Evolutionary conservation across 1,284 basidiomycete genomes (phyloP).

Genomic region (Ceratobasidium sp.): DNA sequence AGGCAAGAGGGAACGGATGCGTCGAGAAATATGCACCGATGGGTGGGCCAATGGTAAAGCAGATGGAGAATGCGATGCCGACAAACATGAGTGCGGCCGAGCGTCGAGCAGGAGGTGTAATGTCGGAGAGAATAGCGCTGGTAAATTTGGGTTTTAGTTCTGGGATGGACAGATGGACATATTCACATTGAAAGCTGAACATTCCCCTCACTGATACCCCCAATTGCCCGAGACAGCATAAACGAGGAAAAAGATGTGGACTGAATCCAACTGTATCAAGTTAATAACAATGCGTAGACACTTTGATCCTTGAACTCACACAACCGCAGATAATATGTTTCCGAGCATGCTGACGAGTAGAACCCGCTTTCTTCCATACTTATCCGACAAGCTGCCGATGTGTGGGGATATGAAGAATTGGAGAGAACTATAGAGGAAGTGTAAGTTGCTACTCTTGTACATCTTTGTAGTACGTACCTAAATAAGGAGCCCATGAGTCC

Average conservation of each 20-base stretch:
- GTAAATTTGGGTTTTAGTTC: slow-evolving; percentile 3
- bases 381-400: slow-evolving; percentile 87
- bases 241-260: slow-evolving; percentile 90
- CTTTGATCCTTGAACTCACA: slow-evolving; percentile 67
- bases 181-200: slow-evolving; percentile 63
- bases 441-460: slow-evolving; percentile 7
- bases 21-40: slow-evolving; percentile 87
- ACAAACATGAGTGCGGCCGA: slow-evolving; percentile 90
- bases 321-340: slow-evolving; percentile 86
- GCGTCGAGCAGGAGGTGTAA: slow-evolving; percentile 81
- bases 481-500: slow-evolving; percentile 92
- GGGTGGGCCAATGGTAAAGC: slow-evolving; percentile 88
- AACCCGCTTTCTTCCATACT: slow-evolving; percentile 85
- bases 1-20: slow-evolving; percentile 58
- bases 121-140: slow-evolving; percentile 91
- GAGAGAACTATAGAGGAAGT: slow-evolving; percentile 69
- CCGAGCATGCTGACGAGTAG: slow-evolving; percentile 89
- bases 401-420: slow-evolving; percentile 89
- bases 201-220: slow-evolving; percentile 88
- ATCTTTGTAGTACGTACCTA: slow-evolving; percentile 69
- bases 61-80: slow-evolving; percentile 93
- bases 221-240: slow-evolving; percentile 88
- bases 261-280: slow-evolving; percentile 78
- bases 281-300: slow-evolving; percentile 26
- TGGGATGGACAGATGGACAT: background rate